These are phyloP conservation scores for Hexamita inflata DNA, from an alignment of 208 protist genomes.

Conservation along the genomic window DNA sequence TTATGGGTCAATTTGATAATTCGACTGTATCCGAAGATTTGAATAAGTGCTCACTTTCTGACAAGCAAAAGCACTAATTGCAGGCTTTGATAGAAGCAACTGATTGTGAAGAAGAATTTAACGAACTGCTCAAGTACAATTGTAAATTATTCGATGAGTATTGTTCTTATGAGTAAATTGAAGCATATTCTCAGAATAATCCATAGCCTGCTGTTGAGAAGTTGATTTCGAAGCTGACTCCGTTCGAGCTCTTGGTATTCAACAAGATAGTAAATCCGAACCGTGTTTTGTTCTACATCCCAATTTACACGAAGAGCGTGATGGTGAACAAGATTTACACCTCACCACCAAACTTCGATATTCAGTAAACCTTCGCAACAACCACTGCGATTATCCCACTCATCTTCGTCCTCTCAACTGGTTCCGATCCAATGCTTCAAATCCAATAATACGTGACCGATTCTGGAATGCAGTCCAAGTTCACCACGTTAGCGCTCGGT, in stretches of 20 bases:
- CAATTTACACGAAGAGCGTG: not conserved
- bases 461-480: slow-evolving; percentile 76
- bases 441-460: slow-evolving; percentile 82
- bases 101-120: not conserved
- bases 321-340: slow-evolving; percentile 59
- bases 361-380: slow-evolving; percentile 75
- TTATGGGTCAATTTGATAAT: slow-evolving; percentile 1
- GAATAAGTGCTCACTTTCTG: too few relatives aligned
- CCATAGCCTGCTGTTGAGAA: slow-evolving; percentile 62
- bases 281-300: not conserved
- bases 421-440: slow-evolving; percentile 81
- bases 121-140: not conserved
- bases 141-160: slow-evolving; percentile 46
- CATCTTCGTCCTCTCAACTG: slow-evolving; percentile 90
- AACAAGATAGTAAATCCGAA: slow-evolving; percentile 77
- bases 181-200: slow-evolving; percentile 57
- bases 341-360: slow-evolving; percentile 79
- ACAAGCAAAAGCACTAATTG: not conserved
- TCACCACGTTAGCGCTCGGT: slow-evolving; percentile 81
- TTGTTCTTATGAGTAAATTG: slow-evolving; percentile 55
- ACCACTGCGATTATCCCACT: slow-evolving; percentile 68
- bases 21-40: not conserved
- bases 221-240: slow-evolving; percentile 60
- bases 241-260: slow-evolving; percentile 79
- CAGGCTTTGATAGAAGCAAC: too few relatives aligned